These are phyloP conservation scores for Spatholobus suberectus DNA, from an alignment of 306 rosid genomes.

Conservation along the genomic window DNA sequence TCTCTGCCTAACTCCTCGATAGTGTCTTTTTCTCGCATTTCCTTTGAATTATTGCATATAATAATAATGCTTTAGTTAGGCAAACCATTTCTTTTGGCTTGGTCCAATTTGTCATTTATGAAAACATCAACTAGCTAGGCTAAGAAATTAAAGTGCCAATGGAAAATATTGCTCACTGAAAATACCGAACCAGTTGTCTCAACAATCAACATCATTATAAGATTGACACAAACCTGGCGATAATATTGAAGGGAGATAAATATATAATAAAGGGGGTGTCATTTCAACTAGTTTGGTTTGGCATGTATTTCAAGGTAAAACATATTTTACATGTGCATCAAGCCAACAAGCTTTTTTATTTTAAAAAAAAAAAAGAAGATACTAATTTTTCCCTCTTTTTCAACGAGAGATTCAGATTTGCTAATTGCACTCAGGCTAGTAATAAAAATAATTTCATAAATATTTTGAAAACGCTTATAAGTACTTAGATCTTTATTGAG, in stretches of 20 bases:
- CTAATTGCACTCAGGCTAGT: conserved; percentile 25
- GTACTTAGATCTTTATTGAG: background rate
- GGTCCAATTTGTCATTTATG: conserved; percentile 18
- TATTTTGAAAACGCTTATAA: background rate
- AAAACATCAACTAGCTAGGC: background rate
- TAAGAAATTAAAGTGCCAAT: background rate
- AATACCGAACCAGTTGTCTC: conserved; percentile 17
- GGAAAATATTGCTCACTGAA: conserved; percentile 14
- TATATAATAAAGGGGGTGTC: conserved; percentile 5
- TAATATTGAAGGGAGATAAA: background rate
- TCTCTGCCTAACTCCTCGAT: conserved; percentile 59
- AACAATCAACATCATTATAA: conserved; percentile 5
- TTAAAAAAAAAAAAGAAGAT: background rate
- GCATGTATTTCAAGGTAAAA: background rate
- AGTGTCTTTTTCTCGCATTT: conserved; percentile 42
- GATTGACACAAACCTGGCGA: background rate
- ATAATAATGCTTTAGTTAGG: background rate
- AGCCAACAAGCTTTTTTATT: background rate
- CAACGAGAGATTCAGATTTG: background rate
- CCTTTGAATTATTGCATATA: conserved; percentile 16
- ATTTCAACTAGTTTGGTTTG: background rate
- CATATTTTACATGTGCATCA: conserved; percentile 26
- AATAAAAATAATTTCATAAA: background rate
- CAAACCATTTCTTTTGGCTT: background rate
- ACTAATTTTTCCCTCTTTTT: background rate